These are phyloP conservation scores for Xylariaceae sp. DNA, from an alignment of 2,329 filamentous ascomycete genomes.

Conservation along the genomic window DNA sequence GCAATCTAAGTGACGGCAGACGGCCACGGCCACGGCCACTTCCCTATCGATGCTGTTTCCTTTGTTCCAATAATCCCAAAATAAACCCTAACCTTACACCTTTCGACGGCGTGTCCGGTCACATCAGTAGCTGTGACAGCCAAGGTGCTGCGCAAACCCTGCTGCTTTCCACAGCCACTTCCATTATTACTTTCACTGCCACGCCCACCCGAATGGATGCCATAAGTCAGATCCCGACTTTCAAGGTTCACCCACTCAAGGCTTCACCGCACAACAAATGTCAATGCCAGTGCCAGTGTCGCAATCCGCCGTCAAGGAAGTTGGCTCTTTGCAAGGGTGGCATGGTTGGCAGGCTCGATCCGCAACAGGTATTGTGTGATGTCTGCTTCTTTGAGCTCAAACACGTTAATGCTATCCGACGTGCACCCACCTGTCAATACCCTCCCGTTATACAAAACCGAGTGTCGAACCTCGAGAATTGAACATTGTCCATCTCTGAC, in stretches of 20 bases:
- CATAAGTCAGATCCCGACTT: constrained; percentile 2
- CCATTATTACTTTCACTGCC: not conserved
- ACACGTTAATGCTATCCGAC: constrained; percentile 7
- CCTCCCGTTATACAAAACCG: constrained; percentile 4
- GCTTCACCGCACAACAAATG: constrained; percentile 1
- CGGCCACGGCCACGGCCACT: too few relatives aligned
- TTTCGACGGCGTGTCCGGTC: too few relatives aligned
- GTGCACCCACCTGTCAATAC: constrained; percentile 15
- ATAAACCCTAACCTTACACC: too few relatives aligned
- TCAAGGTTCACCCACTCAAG: not conserved
- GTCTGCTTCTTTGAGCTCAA: constrained; percentile 17
- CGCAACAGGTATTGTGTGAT: constrained; percentile 15
- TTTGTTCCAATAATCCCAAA: too few relatives aligned
- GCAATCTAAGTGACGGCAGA: too few relatives aligned
- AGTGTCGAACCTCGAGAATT: not conserved
- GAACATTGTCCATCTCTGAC: not conserved
- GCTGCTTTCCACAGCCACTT: constrained; percentile 5
- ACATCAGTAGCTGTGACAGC: too few relatives aligned
- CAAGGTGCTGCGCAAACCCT: too few relatives aligned
- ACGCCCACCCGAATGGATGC: not conserved
- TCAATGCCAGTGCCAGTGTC: constrained; percentile 20
- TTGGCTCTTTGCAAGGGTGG: constrained; percentile 7
- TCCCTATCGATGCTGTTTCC: too few relatives aligned
- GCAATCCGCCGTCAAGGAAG: not conserved
- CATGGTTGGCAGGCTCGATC: constrained; percentile 19